phyloP scores from a whole-genome alignment of 2,329 filamentous ascomycete species.

The Pseudopyricularia javanii region DNA sequence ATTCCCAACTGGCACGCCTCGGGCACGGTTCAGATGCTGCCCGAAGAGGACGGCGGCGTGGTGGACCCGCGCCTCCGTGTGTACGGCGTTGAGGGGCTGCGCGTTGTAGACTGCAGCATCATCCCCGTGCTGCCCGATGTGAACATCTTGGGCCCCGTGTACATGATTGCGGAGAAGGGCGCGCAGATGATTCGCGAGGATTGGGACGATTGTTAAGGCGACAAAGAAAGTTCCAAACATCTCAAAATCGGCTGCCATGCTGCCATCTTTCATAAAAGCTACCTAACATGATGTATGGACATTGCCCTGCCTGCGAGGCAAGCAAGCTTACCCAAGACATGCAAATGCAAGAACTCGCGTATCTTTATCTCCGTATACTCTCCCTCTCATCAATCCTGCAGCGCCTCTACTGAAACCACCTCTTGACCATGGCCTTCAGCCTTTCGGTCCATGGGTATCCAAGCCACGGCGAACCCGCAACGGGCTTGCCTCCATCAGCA shows the following conservation, averaged over 20 bases:
- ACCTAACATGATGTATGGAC: too few relatives aligned
- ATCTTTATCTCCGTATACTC: too few relatives aligned
- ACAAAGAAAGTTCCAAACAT: too few relatives aligned
- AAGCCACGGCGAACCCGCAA: background rate
- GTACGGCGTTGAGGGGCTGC: background rate
- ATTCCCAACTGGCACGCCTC: conserved; percentile 33
- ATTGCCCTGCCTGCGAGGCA: too few relatives aligned
- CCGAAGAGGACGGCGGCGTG: conserved; percentile 36
- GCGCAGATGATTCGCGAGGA: conserved; percentile 2
- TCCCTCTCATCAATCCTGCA: background rate
- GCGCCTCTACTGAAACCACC: background rate
- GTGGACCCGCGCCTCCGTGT: conserved; percentile 33
- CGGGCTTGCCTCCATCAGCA: background rate
- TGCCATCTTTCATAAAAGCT: too few relatives aligned
- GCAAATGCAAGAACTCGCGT: background rate
- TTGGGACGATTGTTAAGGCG: conserved; percentile 3
- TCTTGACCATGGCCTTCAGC: background rate
- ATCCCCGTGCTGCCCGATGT: conserved; percentile 2
- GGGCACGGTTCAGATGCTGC: conserved; percentile 40
- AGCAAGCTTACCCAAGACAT: background rate
- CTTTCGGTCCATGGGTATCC: background rate
- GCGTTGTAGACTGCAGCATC: conserved; percentile 3
- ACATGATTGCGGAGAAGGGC: conserved; percentile 3
- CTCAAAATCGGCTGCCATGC: too few relatives aligned
- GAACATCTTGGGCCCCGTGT: conserved; percentile 1